Evolutionary conservation across 2,329 filamentous ascomycete species (phyloP), one percentile per base, ranked within the genome.

Genomic region (Colletotrichum karsti): DNA sequence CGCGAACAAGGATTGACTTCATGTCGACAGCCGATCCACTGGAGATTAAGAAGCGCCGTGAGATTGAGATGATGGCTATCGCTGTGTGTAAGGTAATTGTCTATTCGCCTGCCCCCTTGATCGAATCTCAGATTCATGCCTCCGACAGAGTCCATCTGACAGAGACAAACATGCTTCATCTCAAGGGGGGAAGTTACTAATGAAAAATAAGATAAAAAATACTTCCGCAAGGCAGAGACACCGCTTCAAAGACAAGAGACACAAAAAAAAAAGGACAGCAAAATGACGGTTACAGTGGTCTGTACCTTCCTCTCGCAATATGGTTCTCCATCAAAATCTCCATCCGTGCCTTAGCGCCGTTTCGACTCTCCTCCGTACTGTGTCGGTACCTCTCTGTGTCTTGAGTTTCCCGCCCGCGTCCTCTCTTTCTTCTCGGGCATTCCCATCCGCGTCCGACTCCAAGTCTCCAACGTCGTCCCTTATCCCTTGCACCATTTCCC

Each of bases 311-410:
- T 50, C 22, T 24, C 22, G 15, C 35, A 24, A n/a, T 9, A 28
- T 22, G 22, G 26, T 33, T 42, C 56, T 55, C 50, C 58, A 41
- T 63, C 63, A 35, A 50, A 50, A 62, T 66, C 63, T 56, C 63
- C 51, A 63, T 67, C 50, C 26, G 48, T 51, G 63, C 41, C 33
- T 33, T 63, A 67, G 64, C 59, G 64, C 42, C 51, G 51, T 67
- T 56, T 63, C 59, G 64, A 57, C 63, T 56, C n/a, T n/a, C n/a
- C n/a, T 59, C 46, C 10, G 26, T 33, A 37, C 51, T 63, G 59
- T 57, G 60, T 39, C 44, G 59, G 51, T 67, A 63, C 59, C 26
- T 63, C 35, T 61, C 6, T 39, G 30, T 54, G 37, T 65, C 62
- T 61, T 24, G 63, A 28, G 30, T 53, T 50, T 61, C 22, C 63